These are phyloP conservation scores for Hymenoscyphus linearis DNA, from an alignment of 2,329 filamentous ascomycete species.

Conservation along the genomic window DNA sequence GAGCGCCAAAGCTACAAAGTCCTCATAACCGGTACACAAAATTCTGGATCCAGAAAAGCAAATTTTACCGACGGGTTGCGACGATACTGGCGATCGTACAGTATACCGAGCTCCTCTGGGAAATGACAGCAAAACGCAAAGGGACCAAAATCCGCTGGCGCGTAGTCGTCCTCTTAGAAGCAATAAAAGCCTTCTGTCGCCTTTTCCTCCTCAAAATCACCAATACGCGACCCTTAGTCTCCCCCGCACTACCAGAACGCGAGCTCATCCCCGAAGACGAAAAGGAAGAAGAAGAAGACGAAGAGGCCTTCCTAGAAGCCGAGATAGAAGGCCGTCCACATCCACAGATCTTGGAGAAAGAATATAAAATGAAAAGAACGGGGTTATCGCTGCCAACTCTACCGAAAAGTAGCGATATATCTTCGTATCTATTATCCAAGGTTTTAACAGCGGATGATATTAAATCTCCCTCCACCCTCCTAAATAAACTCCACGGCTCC, in stretches of 20 bases:
- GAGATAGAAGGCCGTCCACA: constrained; percentile 33
- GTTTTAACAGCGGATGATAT: constrained; percentile 95
- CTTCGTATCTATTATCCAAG: constrained; percentile 79
- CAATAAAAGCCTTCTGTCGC: constrained; percentile 78
- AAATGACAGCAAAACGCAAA: constrained; percentile 88
- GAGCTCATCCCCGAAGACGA: constrained; percentile 62
- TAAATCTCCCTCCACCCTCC: constrained; percentile 78
- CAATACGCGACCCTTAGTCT: constrained; percentile 74
- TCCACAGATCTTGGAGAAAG: constrained; percentile 35
- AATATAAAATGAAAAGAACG: constrained; percentile 93
- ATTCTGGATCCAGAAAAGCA: constrained; percentile 58
- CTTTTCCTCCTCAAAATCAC: constrained; percentile 78
- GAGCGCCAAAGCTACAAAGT: constrained; percentile 42
- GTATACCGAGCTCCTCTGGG: constrained; percentile 93
- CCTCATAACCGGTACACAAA: constrained; percentile 62
- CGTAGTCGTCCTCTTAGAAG: constrained; percentile 78
- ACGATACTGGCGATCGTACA: constrained; percentile 82
- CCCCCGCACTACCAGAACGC: constrained; percentile 78
- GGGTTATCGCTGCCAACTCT: constrained; percentile 79
- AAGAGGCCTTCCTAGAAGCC: constrained; percentile 32
- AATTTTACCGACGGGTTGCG: constrained; percentile 75
- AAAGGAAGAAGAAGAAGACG: constrained; percentile 43
- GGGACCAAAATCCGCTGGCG: constrained; percentile 83
- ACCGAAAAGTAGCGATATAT: constrained; percentile 76
- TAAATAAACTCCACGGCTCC: constrained; percentile 74